Evolutionary conservation across 2,329 filamentous ascomycete species (phyloP).

Genomic region (Pleomassaria siparia): DNA sequence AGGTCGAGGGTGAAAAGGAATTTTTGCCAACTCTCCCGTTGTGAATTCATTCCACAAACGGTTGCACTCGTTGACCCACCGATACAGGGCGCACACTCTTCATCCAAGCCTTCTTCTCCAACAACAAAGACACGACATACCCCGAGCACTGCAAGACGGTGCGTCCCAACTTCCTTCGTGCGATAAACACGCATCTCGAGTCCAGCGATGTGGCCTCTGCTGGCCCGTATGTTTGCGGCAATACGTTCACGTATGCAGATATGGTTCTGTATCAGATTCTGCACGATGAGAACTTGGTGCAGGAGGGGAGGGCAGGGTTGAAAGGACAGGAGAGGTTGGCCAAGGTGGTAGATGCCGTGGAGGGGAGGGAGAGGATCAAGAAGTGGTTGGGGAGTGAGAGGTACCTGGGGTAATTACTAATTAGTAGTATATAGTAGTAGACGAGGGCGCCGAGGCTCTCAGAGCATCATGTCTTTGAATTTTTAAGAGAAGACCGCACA

Average conservation of each 20-base stretch:
- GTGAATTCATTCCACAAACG: too few relatives aligned
- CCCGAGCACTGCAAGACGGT: slow-evolving; percentile 24
- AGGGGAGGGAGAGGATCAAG: too few relatives aligned
- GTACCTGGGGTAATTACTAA: too few relatives aligned
- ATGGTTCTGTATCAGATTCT: slow-evolving; percentile 6
- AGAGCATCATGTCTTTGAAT: too few relatives aligned
- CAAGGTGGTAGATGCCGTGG: background rate
- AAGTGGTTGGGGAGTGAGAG: too few relatives aligned
- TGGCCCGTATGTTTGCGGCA: slow-evolving; percentile 29
- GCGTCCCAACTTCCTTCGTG: slow-evolving; percentile 16
- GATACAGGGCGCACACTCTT: slow-evolving; percentile 34
- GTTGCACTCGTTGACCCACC: background rate
- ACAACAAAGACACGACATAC: slow-evolving; percentile 25
- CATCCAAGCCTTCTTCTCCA: slow-evolving; percentile 28
- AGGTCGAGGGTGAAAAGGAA: too few relatives aligned
- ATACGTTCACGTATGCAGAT: slow-evolving; percentile 27
- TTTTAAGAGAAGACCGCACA: too few relatives aligned
- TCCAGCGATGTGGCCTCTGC: background rate
- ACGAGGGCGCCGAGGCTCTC: too few relatives aligned
- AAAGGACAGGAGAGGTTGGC: slow-evolving; percentile 16
- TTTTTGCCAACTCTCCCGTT: too few relatives aligned
- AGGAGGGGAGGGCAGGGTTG: slow-evolving; percentile 32
- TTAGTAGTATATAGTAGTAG: too few relatives aligned
- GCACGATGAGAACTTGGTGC: slow-evolving; percentile 3
- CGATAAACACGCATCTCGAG: slow-evolving; percentile 2